Conservation (phyloP, 257 asterid genomes). For the Nicotiana obtusifolia region DNA sequence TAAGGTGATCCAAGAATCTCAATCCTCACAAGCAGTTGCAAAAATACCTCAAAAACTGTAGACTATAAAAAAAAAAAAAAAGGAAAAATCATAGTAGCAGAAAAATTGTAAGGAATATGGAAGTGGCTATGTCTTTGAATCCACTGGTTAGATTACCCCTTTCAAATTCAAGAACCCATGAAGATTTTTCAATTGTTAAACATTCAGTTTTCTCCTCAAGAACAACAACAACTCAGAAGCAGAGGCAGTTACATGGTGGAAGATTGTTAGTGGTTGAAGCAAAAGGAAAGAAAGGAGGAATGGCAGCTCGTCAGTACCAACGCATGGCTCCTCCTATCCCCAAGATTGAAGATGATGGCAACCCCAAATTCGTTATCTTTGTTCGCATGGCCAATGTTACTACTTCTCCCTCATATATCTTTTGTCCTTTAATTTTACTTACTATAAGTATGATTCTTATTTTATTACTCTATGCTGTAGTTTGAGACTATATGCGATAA, state of each 20-base stretch:
- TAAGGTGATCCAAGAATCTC: slow-evolving; percentile 18
- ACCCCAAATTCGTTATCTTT: slow-evolving; percentile 86
- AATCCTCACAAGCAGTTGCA: neutral
- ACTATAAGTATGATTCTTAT: neutral
- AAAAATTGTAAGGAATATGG: slow-evolving; percentile 22
- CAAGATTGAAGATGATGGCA: slow-evolving; percentile 95
- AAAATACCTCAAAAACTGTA: neutral
- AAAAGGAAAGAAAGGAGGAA: slow-evolving; percentile 89
- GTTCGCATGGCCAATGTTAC: slow-evolving; percentile 83
- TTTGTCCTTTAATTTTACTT: neutral
- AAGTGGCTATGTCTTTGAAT: slow-evolving; percentile 66
- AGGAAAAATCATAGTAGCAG: neutral
- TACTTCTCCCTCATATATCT: slow-evolving; percentile 7
- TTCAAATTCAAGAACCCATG: slow-evolving; percentile 34
- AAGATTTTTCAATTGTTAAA: slow-evolving; percentile 30
- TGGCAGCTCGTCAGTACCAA: slow-evolving; percentile 69
- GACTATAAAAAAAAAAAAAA: neutral
- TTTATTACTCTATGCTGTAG: neutral
- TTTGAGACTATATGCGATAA: neutral
- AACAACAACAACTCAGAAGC: slow-evolving; percentile 12
- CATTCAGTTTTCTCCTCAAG: slow-evolving; percentile 46
- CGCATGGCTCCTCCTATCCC: slow-evolving; percentile 64
- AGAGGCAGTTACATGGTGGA: slow-evolving; percentile 10
- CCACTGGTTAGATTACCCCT: slow-evolving; percentile 50
- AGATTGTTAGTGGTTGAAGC: slow-evolving; percentile 55